A percentile compares a stretch with the other conserved stretches of the same genome.
phyloP scores from a whole-genome alignment of 805 yeast genomes.

The Candida wancherniae region DNA sequence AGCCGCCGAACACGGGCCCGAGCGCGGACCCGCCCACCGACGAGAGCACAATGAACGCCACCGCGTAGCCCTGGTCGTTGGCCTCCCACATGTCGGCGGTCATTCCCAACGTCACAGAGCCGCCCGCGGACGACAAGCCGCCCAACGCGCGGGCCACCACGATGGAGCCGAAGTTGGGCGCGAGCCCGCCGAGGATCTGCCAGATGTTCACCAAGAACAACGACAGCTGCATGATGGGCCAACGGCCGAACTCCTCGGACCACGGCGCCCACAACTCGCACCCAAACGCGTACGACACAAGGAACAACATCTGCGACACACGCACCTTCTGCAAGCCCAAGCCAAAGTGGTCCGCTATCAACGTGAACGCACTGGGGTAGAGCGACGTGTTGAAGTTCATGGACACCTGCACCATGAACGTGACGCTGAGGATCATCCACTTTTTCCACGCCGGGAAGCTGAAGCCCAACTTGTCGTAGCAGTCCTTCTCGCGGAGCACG shows the following conservation, averaged over 20 bases:
- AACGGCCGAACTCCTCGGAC: slow-evolving; percentile 32
- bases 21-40: slow-evolving; percentile 28
- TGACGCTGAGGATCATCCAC: slow-evolving; percentile 33
- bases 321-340: slow-evolving; percentile 22
- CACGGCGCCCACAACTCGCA: slow-evolving; percentile 35
- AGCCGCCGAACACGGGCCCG: slow-evolving; percentile 28
- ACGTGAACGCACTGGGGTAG: slow-evolving; percentile 22
- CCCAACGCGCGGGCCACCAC: slow-evolving; percentile 25
- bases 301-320: slow-evolving; percentile 26
- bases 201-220: slow-evolving; percentile 28
- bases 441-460: slow-evolving; percentile 26
- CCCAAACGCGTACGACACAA: slow-evolving; percentile 29
- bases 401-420: slow-evolving; percentile 35
- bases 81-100: slow-evolving; percentile 33
- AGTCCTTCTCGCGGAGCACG: slow-evolving; percentile 29
- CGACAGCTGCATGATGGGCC: slow-evolving; percentile 30
- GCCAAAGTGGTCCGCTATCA: slow-evolving; percentile 20
- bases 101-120: slow-evolving; percentile 31
- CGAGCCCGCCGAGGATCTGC: slow-evolving; percentile 29
- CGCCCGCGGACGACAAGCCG: slow-evolving; percentile 31
- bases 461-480: slow-evolving; percentile 33
- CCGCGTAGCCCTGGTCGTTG: slow-evolving; percentile 29
- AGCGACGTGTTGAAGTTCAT: slow-evolving; percentile 40
- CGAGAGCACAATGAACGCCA: slow-evolving; percentile 29
- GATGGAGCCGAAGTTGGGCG: slow-evolving; percentile 26